phyloP scores from a whole-genome alignment of 1,284 basidiomycete species.

The Abortiporus biennis region DNA sequence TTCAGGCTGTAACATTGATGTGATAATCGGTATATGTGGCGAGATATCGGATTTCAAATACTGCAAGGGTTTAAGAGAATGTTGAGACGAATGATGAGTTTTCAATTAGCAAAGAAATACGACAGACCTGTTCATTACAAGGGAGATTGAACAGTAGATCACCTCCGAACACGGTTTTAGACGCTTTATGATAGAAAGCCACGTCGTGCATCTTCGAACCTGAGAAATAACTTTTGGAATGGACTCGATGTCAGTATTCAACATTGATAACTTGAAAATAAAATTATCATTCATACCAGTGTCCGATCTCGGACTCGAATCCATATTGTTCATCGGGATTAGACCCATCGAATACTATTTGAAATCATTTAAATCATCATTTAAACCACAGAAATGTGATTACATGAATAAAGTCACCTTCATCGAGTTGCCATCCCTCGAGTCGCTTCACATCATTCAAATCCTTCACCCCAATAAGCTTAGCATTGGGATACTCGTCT shows the following conservation, averaged over 20 bases:
- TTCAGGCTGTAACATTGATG: neutral
- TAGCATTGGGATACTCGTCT: slow-evolving; percentile 72
- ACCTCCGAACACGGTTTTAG: slow-evolving; percentile 78
- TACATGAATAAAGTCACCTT: slow-evolving; percentile 34
- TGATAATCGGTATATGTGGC: neutral
- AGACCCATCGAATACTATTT: slow-evolving; percentile 58
- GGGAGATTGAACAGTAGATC: slow-evolving; percentile 92
- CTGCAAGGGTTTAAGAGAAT: slow-evolving; percentile 5
- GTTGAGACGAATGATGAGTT: slow-evolving; percentile 6
- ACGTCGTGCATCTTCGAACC: slow-evolving; percentile 85
- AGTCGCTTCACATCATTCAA: slow-evolving; percentile 38
- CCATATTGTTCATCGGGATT: slow-evolving; percentile 63
- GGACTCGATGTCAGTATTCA: slow-evolving; percentile 1
- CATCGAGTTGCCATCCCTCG: slow-evolving; percentile 43
- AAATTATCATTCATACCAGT: slow-evolving; percentile 87
- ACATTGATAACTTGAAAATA: slow-evolving; percentile 16
- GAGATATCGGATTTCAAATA: slow-evolving; percentile 8
- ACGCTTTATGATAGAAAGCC: slow-evolving; percentile 79
- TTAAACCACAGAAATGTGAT: slow-evolving; percentile 42
- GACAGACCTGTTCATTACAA: slow-evolving; percentile 71
- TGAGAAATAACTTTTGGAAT: slow-evolving; percentile 66
- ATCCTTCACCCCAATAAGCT: slow-evolving; percentile 62
- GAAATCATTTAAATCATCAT: slow-evolving; percentile 57
- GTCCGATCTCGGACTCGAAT: slow-evolving; percentile 60
- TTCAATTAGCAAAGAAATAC: neutral